Evolutionary conservation across 2,329 filamentous ascomycete genomes (phyloP), one percentile per base, ranked within the genome.

Genomic region (Fusarium lyarnte): DNA sequence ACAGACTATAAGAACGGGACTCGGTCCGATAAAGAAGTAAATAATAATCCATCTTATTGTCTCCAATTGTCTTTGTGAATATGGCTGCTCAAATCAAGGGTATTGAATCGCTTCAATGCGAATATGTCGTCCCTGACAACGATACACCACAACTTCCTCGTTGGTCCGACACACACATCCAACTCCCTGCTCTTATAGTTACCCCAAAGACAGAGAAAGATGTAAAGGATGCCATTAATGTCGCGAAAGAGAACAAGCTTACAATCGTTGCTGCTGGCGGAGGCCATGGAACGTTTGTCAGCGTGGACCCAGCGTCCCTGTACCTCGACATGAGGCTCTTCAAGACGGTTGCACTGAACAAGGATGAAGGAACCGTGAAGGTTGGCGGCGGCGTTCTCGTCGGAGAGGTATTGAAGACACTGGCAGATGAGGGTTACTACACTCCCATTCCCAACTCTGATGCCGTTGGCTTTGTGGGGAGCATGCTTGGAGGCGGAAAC

Each of bases 321-420:
- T 83, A 82, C 58, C 59, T 83, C 10, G 79, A 83, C 55, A 58
- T 83, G 72, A 72, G 66, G 19, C 62, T 67, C 14, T 81, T 83
- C 71, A 78, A 77, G 16, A 54, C 36, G 0, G 76, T 83, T 17
- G 17, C 58, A 3, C 43, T 83, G 4, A 67, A 81, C 42, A 77
- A 80, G 38, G 45, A 70, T 0, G 31, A 74, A 1, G 54, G 46
- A 0, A 77, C 73, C 1, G 82, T 81, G 1, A 63, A 35, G 1
- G 36, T 83, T 1, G 80, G 80, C 0, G 82, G 80, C 0, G 82
- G 80, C 3, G 74, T 71, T 6, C 19, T 76, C 0, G 74, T 75
- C 0, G 77, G 80, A 0, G 77, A 81, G 1, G 25, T 83, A 0
- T 10, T 80, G 3, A 73, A 75, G 19, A 38, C 57, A 0, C 67